Percentiles rank a stretch among this genome's conserved stretches.
Conservation (phyloP, 495 filamentous ascomycete species). For the Staphylotrichum tortipilum region DNA sequence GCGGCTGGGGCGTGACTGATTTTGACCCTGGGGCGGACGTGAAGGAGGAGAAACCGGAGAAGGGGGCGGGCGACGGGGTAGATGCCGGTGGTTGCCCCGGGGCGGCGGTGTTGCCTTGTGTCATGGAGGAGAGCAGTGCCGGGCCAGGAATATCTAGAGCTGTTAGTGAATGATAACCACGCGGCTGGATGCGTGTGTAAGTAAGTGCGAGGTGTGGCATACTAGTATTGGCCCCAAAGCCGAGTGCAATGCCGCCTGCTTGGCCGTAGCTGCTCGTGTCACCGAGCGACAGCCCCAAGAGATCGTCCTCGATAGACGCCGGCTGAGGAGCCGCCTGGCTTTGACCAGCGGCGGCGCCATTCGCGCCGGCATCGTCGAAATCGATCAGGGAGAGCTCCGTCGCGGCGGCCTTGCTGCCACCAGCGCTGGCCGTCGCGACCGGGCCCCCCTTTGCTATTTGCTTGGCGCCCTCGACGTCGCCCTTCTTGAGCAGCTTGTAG, state of each 20-base stretch:
- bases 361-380: slow-evolving; percentile 62
- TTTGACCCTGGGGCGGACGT: slow-evolving; percentile 35
- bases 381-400: slow-evolving; percentile 93
- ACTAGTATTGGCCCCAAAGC: slow-evolving; percentile 64
- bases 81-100: slow-evolving; percentile 33
- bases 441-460: slow-evolving; percentile 78
- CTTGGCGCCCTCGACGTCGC: slow-evolving; percentile 80
- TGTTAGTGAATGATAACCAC: slow-evolving; percentile 6
- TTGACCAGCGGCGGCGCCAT: slow-evolving; percentile 35
- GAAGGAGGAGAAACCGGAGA: slow-evolving; percentile 55
- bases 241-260: slow-evolving; percentile 77
- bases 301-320: slow-evolving; percentile 43
- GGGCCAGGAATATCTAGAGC: slow-evolving; percentile 51
- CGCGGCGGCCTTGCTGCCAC: slow-evolving; percentile 63
- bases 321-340: slow-evolving; percentile 14
- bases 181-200: too few species aligned
- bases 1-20: slow-evolving; percentile 42
- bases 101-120: slow-evolving; percentile 48
- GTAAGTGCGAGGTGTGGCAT: slow-evolving; percentile 9
- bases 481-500: slow-evolving; percentile 89
- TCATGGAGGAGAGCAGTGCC: slow-evolving; percentile 55
- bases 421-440: slow-evolving; percentile 50
- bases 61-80: slow-evolving; percentile 36
- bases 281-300: slow-evolving; percentile 45
- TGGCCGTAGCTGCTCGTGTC: slow-evolving; percentile 50